phyloP scores from a whole-genome alignment of 2,329 filamentous ascomycete species.

The Elsinoe australis region DNA sequence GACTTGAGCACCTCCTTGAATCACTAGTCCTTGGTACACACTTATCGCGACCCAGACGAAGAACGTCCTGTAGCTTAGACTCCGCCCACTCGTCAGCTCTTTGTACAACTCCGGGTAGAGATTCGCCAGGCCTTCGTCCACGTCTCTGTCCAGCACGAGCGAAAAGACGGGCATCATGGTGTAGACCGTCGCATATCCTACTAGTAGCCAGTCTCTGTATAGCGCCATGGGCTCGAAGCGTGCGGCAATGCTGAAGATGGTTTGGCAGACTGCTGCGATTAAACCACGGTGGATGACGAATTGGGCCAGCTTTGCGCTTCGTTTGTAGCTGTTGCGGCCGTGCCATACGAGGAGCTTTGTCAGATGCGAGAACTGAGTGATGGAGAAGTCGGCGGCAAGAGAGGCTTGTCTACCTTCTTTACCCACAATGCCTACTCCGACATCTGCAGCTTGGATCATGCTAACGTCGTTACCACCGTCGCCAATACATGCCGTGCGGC shows the following conservation, averaged over 20 bases:
- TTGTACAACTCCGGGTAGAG: conserved; percentile 97
- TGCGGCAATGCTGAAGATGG: conserved; percentile 90
- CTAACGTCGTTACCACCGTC: conserved; percentile 97
- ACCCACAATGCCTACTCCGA: conserved; percentile 94
- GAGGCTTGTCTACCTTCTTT: conserved; percentile 95
- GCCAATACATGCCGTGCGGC: conserved; percentile 93
- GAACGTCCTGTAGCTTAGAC: conserved; percentile 85
- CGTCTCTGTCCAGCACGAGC: conserved; percentile 87
- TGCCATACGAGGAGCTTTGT: conserved; percentile 99
- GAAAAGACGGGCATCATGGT: conserved; percentile 90
- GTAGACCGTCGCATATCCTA: conserved; percentile 93
- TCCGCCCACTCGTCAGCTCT: conserved; percentile 82
- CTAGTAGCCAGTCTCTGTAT: conserved; percentile 93
- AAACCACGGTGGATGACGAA: conserved; percentile 97
- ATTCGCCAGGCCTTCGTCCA: conserved; percentile 87
- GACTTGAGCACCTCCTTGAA: conserved; percentile 88
- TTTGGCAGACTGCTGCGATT: conserved; percentile 93
- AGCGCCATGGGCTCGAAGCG: conserved; percentile 89
- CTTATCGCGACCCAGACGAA: conserved; percentile 95
- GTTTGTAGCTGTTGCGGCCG: conserved; percentile 93
- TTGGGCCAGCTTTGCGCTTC: conserved; percentile 88
- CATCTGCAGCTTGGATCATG: conserved; percentile 98
- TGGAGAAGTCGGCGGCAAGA: conserved; percentile 91
- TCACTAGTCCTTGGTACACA: conserved; percentile 90
- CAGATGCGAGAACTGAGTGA: conserved; percentile 88